Conservation (phyloP, 257 asterid species). For the Salvia hispanica region DNA sequence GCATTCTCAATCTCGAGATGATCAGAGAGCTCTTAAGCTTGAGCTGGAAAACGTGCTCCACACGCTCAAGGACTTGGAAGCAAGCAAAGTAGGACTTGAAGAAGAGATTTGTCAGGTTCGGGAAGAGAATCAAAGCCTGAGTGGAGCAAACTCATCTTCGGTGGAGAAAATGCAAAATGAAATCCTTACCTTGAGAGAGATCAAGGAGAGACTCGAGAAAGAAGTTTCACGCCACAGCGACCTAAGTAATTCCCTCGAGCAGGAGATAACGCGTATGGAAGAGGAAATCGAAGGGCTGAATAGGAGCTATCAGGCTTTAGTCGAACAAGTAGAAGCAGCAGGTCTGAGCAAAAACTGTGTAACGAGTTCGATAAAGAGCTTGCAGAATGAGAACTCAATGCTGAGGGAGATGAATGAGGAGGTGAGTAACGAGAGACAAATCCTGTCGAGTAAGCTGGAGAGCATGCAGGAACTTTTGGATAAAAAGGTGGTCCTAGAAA, state of each 20-base stretch:
- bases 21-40: constrained; percentile 52
- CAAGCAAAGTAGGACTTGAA: constrained; percentile 55
- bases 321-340: constrained; percentile 63
- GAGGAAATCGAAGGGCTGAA: constrained; percentile 72
- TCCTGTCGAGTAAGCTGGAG: constrained; percentile 58
- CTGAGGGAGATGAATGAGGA: constrained; percentile 52
- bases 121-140: constrained; percentile 61
- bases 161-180: constrained; percentile 64
- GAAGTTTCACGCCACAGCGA: constrained; percentile 63
- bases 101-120: constrained; percentile 57
- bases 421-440: constrained; percentile 51
- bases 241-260: constrained; percentile 57
- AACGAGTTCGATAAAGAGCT: constrained; percentile 50
- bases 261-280: constrained; percentile 58
- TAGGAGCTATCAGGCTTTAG: constrained; percentile 53
- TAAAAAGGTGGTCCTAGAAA: constrained; percentile 49
- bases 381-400: constrained; percentile 62
- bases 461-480: constrained; percentile 55
- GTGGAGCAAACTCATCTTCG: constrained; percentile 48
- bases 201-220: constrained; percentile 74
- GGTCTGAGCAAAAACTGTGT: constrained; percentile 56
- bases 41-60: constrained; percentile 70
- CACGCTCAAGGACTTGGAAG: constrained; percentile 64
- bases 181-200: constrained; percentile 61
- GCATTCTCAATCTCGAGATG: constrained; percentile 76